Base-by-base conservation (phyloP, 768 basidiomycete species). In the Filobasidium floriforme region DNA sequence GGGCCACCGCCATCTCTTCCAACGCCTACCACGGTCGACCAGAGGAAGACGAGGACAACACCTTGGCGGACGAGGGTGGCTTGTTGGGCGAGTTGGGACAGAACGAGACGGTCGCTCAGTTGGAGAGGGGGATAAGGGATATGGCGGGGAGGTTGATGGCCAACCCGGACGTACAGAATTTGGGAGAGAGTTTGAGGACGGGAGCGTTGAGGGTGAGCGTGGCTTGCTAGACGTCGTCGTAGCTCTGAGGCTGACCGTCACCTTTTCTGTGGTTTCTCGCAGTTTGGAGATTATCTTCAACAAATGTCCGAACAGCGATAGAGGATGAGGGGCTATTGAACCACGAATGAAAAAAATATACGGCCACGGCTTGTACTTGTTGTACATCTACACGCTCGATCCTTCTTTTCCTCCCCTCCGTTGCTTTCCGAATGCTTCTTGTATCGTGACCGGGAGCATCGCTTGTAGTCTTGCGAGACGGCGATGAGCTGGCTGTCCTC, bases 21-120 rank as follows among this genome's bases (percentile, higher is more conserved):
- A 93, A 85, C 75, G 89, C 92, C 71, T 99, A 98, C 84, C 98
- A 96, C 79, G 96, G 94, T 1, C 84, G 92, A 18, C 86, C 88
- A 3, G 92, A 94, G 63, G 81, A 81, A 10, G 80, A 80, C 22
- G 87, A 89, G 65, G 87, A 88, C n/a, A 84, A 68, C 19, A 55
- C 66, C 22, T 77, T 79, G n/a, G 79, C 78, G n/a, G 75, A 79
- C 24, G 80, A 75, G 32, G 77, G 66, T 11, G 67, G 66, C 7
- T 65, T 68, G 40, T 46, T 76, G 59, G 73, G 73, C 0, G 69
- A 66, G 40, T 54, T 75, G 68, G 76, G 73, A 9, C 73, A 74
- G 41, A 77, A 73, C 52, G 77, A 78, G 66, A 73, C 71, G 18
- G 67, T 78, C 15, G 72, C 72, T 41, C 72, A 72, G 7, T 57